Evolutionary conservation across 805 yeast genomes (phyloP), one percentile per base, ranked within the genome.

Genomic region (Ogataea henricii): DNA sequence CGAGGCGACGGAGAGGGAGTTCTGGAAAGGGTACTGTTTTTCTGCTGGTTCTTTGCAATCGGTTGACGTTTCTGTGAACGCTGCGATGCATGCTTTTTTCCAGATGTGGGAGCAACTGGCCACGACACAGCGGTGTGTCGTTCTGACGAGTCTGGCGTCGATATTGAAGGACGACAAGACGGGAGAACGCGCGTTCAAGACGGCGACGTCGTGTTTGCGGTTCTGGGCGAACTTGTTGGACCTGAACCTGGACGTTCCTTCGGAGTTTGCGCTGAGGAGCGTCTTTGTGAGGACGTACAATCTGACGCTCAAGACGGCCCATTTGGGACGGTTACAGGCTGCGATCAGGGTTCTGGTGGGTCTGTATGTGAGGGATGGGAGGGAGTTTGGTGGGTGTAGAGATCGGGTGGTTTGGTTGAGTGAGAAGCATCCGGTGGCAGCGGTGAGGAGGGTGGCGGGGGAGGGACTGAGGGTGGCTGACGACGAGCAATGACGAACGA

Each of bases 31-130:
- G 0, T 69, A 72, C 40, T 58, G 70, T 0, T 73, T 78, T 52
- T 73, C 81, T 5, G 74, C 75, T 8, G 92, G 89, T 5, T 83
- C 87, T 0, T 14, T 43, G 5, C 75, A 79, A 18, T 79, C 84
- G 0, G 70, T 77, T 6, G 77, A 74, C 45, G 49, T 61, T 0
- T 69, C 77, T 13, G 69, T 81, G 1, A 70, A 72, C 25, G 56
- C 66, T 8, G 69, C 84, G 0, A 64, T 81, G 16, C 65, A 64
- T 18, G 43, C 67, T 2, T 76, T 79, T 45, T 51, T 58, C 27
- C 25, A 34, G 18, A 27, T 67, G 67, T 49, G 58, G 64, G 17
- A 46, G 41, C 2, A 33, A 0, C 39, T 60, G 8, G 46, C 49
- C 16, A 48, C 30, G 21, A 49, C 38, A 2, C 45, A 54, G 17